Evolutionary conservation across 2,329 filamentous ascomycete species (phyloP).

Genomic region (Cordyceps javanica): DNA sequence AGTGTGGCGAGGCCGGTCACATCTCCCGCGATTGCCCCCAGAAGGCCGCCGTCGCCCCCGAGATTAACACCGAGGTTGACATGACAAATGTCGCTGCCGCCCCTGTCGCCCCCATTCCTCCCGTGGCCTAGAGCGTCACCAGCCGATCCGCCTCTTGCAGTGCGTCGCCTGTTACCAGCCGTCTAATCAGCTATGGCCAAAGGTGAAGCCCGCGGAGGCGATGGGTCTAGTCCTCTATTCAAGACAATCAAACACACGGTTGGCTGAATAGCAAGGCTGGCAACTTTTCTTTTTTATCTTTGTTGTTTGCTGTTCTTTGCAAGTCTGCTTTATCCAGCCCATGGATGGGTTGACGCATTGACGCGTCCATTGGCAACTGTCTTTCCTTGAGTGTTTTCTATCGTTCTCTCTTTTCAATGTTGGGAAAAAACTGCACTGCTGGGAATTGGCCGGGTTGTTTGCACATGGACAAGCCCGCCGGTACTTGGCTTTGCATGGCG

Average conservation of each 20-base stretch:
- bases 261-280: background rate
- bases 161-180: background rate
- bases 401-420: constrained; percentile 22
- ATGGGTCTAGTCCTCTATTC: background rate
- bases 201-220: background rate
- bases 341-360: constrained; percentile 1
- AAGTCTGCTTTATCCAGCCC: background rate
- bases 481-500: constrained; percentile 22
- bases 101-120: constrained; percentile 40
- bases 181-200: background rate
- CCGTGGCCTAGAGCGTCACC: constrained; percentile 28
- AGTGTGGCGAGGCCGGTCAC: constrained; percentile 91
- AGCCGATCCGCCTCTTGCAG: constrained; percentile 10
- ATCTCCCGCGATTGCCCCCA: constrained; percentile 92
- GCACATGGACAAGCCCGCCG: constrained; percentile 13
- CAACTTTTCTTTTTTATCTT: constrained; percentile 16
- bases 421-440: constrained; percentile 24
- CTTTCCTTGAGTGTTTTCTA: constrained; percentile 22
- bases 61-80: constrained; percentile 41
- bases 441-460: constrained; percentile 17
- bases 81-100: constrained; percentile 35
- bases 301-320: constrained; percentile 3
- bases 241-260: background rate
- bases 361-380: constrained; percentile 13
- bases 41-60: constrained; percentile 50